Evolutionary conservation across 1,284 basidiomycete species (phyloP).

Genomic region (Cryptococcus jaspeensis): DNA sequence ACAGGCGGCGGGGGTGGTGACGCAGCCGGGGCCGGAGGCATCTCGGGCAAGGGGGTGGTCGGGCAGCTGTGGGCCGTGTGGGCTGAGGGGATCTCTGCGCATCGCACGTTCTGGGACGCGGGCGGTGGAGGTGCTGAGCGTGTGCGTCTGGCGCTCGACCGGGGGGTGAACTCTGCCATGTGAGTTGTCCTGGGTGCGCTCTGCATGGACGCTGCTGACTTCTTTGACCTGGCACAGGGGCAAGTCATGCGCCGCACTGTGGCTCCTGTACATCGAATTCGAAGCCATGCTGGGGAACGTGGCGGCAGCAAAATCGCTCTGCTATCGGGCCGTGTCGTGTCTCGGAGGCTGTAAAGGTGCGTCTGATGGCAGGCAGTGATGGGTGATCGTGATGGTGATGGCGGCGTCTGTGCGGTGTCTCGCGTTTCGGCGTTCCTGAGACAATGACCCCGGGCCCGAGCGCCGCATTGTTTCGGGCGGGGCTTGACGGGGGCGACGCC

Average conservation of each 20-base stretch:
- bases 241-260: constrained; percentile 54
- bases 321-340: constrained; percentile 76
- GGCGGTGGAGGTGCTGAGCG: constrained; percentile 43
- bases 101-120: constrained; percentile 41
- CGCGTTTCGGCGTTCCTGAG: too few relatives aligned
- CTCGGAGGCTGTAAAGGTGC: constrained; percentile 47
- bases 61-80: constrained; percentile 47
- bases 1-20: constrained; percentile 15
- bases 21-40: not conserved
- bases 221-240: constrained; percentile 25
- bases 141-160: constrained; percentile 41
- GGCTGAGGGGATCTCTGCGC: constrained; percentile 37
- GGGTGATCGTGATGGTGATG: too few relatives aligned
- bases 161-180: constrained; percentile 34
- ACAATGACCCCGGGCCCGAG: too few relatives aligned
- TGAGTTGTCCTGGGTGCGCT: constrained; percentile 19
- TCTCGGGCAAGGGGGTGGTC: constrained; percentile 30
- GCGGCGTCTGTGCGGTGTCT: too few relatives aligned
- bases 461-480: too few relatives aligned
- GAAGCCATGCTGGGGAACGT: constrained; percentile 67
- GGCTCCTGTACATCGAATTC: constrained; percentile 78
- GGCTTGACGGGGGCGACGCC: too few relatives aligned
- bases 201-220: too few relatives aligned
- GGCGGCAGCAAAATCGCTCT: constrained; percentile 68
- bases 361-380: too few relatives aligned